Conservation (phyloP, 441 rosid genomes). For the Corymbia citriodora region DNA sequence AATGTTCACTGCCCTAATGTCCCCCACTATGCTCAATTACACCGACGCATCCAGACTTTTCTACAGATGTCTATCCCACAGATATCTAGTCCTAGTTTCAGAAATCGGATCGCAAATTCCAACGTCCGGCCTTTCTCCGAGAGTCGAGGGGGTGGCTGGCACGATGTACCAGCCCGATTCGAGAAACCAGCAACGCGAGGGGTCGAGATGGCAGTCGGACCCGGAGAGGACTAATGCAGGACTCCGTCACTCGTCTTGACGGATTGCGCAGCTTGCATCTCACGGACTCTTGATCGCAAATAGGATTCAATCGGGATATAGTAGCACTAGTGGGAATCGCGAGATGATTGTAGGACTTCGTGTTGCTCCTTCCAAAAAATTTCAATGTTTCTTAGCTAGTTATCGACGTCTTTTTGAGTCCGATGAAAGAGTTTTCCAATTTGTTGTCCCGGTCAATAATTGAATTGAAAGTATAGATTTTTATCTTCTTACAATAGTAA, state of each 20-base stretch:
- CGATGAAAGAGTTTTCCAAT: not conserved
- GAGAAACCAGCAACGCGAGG: not conserved
- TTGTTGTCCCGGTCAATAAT: not conserved
- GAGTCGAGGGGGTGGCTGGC: not conserved
- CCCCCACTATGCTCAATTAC: not conserved
- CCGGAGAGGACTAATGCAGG: not conserved
- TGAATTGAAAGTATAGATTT: not conserved
- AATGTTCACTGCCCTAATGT: not conserved
- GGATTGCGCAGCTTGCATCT: not conserved
- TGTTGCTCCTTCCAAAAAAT: not conserved
- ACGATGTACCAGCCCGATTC: not conserved
- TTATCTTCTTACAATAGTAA: not conserved
- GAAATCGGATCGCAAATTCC: not conserved
- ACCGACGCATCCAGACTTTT: not conserved
- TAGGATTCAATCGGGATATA: not conserved
- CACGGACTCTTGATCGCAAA: not conserved
- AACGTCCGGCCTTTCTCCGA: not conserved
- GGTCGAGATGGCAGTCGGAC: not conserved
- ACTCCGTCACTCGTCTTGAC: not conserved
- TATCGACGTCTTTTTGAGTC: not conserved
- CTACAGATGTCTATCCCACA: not conserved
- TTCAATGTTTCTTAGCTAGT: not conserved
- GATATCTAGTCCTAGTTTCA: not conserved
- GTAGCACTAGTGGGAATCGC: not conserved
- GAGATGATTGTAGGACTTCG: not conserved